Evolutionary conservation across 352 stramenopile genomes (phyloP), one percentile per base, ranked within the genome.

Genomic region (Phytopythium mirpurense): DNA sequence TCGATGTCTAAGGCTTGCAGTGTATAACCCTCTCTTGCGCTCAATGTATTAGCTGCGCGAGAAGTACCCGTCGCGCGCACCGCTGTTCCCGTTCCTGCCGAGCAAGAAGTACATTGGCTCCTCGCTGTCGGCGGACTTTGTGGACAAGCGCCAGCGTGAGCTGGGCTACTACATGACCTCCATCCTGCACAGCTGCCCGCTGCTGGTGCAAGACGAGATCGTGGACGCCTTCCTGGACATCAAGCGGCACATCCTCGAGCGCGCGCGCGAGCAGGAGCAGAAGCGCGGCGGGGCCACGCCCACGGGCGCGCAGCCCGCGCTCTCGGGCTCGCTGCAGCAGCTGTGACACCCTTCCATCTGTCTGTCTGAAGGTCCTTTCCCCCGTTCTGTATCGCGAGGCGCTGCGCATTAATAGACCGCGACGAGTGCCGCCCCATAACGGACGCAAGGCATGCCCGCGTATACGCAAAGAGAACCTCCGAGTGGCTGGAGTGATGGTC

Each of bases 51-150:
- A 93, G 83, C 62, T 94, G 23, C 81, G 83, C 11, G 83, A 94
- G 48, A 94, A 94, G 60, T 91, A 92, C 54, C 81, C 81, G 56
- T 87, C 81, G 15, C 77, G 80, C 26, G 81, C 74, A 31, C 58
- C 67, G 15, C 63, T 87, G 62, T 92, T 94, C 45, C 83, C 81
- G 23, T 79, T 74, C 51, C 62, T 94, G 24, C 83, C 83, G 23
- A 92, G 83, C 67, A 94, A 94, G 56, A 94, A 92, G 52, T 88
- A 91, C 54, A 88, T 94, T 40, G 83, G 83, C 15, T 92, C 83
- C 37, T 94, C 83, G 44, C 63, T 94, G 11, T 90, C 81, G 43
- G 77, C 73, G 4, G 84, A 94, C 37, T 89, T 94, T 63, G 82
- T 94, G 43, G 84, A 94, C 67, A 91, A 91, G 59, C 79, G 84